These are phyloP conservation scores for Lasiodiplodia gonubiensis DNA, from an alignment of 2,329 filamentous ascomycete species.

Conservation along the genomic window DNA sequence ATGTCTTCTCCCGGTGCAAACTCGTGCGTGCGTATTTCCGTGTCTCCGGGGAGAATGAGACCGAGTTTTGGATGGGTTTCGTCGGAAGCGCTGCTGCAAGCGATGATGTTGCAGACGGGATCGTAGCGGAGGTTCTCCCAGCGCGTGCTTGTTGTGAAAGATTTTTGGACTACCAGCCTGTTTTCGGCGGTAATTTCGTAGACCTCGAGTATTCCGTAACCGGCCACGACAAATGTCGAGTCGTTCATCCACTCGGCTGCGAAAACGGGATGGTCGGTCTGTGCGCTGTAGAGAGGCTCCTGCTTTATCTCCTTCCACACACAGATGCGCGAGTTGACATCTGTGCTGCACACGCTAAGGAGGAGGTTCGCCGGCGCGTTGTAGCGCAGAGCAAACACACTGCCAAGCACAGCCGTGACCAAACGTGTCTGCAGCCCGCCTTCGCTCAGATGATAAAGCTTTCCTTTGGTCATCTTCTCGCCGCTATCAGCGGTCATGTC, in stretches of 20 bases:
- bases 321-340: conserved; percentile 46
- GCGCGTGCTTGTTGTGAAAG: conserved; percentile 40
- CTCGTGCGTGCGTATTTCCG: conserved; percentile 41
- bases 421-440: conserved; percentile 40
- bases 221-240: conserved; percentile 52
- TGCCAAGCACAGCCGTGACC: conserved; percentile 45
- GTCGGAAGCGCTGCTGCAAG: conserved; percentile 39
- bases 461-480: conserved; percentile 46
- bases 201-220: conserved; percentile 46
- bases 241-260: conserved; percentile 54
- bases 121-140: conserved; percentile 51
- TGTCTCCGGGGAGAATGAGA: conserved; percentile 43
- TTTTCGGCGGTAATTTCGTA: conserved; percentile 42
- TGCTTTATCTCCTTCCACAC: conserved; percentile 42
- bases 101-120: conserved; percentile 47
- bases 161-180: conserved; percentile 36
- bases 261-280: conserved; percentile 48
- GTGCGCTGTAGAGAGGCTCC: conserved; percentile 50
- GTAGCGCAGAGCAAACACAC: conserved; percentile 46
- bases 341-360: conserved; percentile 47
- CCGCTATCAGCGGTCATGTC: conserved; percentile 44
- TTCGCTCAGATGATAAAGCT: conserved; percentile 41
- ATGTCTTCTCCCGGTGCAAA: conserved; percentile 43
- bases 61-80: conserved; percentile 39
- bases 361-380: conserved; percentile 43